phyloP scores from a whole-genome alignment of 2,329 filamentous ascomycete species.

The Malbranchea cinnamomea region DNA sequence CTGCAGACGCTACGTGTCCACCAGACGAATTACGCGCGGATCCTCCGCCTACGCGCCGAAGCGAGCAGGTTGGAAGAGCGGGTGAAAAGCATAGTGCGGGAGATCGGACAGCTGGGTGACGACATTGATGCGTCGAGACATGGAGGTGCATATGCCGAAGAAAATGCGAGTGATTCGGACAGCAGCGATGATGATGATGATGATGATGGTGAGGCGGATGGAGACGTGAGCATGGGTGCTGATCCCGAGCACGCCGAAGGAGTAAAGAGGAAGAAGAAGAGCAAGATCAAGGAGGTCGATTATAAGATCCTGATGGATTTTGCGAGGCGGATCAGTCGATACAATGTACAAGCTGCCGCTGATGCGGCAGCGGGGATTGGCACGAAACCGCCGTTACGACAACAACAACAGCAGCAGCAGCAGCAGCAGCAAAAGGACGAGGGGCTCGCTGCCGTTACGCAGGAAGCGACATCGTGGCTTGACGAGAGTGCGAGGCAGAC shows the following conservation, averaged over 20 bases:
- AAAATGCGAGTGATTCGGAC: too few species aligned
- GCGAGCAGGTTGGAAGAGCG: slow-evolving; percentile 25
- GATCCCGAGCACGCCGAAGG: slow-evolving; percentile 12
- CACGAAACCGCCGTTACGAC: slow-evolving; percentile 4
- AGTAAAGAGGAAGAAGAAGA: slow-evolving; percentile 11
- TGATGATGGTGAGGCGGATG: slow-evolving; percentile 12
- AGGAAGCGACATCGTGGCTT: slow-evolving; percentile 26
- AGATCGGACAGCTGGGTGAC: slow-evolving; percentile 25
- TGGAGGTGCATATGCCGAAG: slow-evolving; percentile 15
- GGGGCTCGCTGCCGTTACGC: slow-evolving; percentile 24
- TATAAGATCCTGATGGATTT: slow-evolving; percentile 31
- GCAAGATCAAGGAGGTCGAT: slow-evolving; percentile 24
- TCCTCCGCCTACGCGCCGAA: slow-evolving; percentile 26
- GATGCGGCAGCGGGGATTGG: slow-evolving; percentile 22
- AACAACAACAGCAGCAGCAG: background rate
- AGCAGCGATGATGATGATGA: slow-evolving; percentile 10
- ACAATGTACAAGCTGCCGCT: slow-evolving; percentile 29
- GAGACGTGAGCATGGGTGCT: slow-evolving; percentile 5
- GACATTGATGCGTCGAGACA: slow-evolving; percentile 22
- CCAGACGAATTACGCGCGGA: slow-evolving; percentile 30
- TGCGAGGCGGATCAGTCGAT: slow-evolving; percentile 32
- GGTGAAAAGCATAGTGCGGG: slow-evolving; percentile 27
- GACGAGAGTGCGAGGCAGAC: slow-evolving; percentile 27
- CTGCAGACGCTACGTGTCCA: slow-evolving; percentile 28
- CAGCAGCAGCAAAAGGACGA: slow-evolving; percentile 6